Percentiles rank a stretch among this genome's conserved stretches.
phyloP scores from a whole-genome alignment of 73 alveolate genomes.

The Breviolum minutum region DNA sequence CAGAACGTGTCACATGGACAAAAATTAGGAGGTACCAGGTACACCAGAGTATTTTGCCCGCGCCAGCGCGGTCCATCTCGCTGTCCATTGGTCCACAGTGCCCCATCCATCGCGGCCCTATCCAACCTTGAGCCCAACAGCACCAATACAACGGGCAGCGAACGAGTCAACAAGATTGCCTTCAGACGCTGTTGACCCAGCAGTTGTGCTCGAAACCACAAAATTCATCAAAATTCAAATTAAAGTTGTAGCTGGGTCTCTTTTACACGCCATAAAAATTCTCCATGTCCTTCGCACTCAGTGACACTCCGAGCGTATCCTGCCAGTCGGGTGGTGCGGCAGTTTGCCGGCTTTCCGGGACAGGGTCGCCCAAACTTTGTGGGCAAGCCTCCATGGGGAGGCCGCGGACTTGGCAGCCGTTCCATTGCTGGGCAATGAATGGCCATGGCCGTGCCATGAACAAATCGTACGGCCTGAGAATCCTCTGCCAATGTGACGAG shows the following conservation, averaged over 20 bases:
- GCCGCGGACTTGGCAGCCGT: not conserved
- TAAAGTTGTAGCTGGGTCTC: not conserved
- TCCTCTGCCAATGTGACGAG: not conserved
- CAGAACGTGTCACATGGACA: not conserved
- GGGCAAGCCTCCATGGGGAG: constrained; percentile 11
- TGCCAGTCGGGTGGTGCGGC: constrained; percentile 11
- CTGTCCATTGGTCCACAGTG: no score
- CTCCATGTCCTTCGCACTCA: constrained; percentile 48
- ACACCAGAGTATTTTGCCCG: no score
- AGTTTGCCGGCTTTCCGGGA: constrained; percentile 13
- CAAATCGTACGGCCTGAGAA: not conserved
- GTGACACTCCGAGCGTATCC: constrained; percentile 60
- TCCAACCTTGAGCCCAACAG: not conserved
- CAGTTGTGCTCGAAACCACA: no score
- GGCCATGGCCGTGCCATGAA: not conserved
- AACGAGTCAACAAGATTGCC: no score
- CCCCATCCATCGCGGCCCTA: no score
- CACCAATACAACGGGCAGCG: not conserved
- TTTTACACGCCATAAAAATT: constrained; percentile 5
- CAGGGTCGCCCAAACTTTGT: constrained; percentile 61
- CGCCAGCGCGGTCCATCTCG: not conserved
- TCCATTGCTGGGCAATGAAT: constrained; percentile 24
- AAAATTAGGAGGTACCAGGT: not conserved
- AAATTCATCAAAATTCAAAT: no score
- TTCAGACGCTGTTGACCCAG: no score